Base-by-base conservation (phyloP, 1,284 basidiomycete genomes). In the Cryptococcus sp. region DNA sequence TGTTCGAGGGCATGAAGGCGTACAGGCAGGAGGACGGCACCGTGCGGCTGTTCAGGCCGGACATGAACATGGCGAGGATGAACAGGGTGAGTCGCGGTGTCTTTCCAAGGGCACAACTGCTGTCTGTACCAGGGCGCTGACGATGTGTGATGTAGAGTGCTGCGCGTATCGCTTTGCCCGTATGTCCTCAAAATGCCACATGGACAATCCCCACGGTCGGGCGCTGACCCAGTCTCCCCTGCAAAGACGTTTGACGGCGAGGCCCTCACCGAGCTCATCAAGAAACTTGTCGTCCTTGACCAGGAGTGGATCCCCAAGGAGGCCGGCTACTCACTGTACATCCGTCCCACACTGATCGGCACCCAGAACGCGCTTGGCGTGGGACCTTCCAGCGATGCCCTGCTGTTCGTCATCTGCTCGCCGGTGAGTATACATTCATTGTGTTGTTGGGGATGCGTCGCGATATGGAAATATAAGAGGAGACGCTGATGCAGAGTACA, bases 1-100 rank as follows among this genome's bases (percentile, higher is more conserved):
- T 82, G 56, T 98, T 98, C 69, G 95, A 98, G 75, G 95, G 95
- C 23, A 85, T 97, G 83, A 99, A 99, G 76, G 95, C 94, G 0
- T 98, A 98, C 80, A 82, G 87, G 55, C 86, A 89, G 64, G 79
- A 84, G 50, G 80, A 86, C 47, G 93, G 89, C 21, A 85, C 83
- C 50, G 84, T 96, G 13, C 86, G 90, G 13, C 79, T 98, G 60
- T 99, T 98, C 83, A 82, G 96, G 51, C 96, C 96, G 1, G 92
- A 98, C 74, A 95, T 94, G 87, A 98, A 98, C 81, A 98, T 98
- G 94, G 77, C 76, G 52, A 72, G 82, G 50, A 82, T 83, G 82
- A 82, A 82, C 75, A 74, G 70, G 20, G 73, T 73, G 38, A 68
- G 75, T 56, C 66, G 39, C 66, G 5, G 13, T 16, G 9, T 38